Evolutionary conservation across 371 early-diverging fungal species (phyloP), one percentile per base, ranked within the genome.

Genomic region (Haplosporangium sp.): DNA sequence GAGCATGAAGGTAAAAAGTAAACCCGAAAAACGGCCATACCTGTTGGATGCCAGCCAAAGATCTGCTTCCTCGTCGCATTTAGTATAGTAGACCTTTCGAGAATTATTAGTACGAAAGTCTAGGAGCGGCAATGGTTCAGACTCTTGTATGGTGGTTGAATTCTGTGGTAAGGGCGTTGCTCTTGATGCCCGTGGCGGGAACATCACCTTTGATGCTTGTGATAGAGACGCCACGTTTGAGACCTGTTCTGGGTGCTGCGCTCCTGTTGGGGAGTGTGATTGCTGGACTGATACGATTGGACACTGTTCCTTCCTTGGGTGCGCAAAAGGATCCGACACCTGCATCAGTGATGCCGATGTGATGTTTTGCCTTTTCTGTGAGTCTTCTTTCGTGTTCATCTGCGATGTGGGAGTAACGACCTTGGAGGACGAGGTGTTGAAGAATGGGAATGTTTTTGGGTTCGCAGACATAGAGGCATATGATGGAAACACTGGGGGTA

Each of bases 91-190:
- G 20, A 77, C 72, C 20, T 71, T 61, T 23, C 77, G 58, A 6
- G 77, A 67, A 21, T 47, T 57, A 6, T 71, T 67, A 0, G 77
- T 77, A 40, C 67, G 66, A 43, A 63, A 77, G 40, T 77, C 71
- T 16, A 77, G 43, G 48, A 59, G 64, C 8, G 77, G 77, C 10
- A 71, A 46, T 1, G 47, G 40, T 12, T 56, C 65, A 8, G 63
- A 54, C 14, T 37, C 29, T 29, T 29, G 20, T 8, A 6, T 18
- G 4, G 43, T 41, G 10, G 23, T 18, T 21, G 23, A 21, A 50
- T n/a, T 18, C 13, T 36, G 6, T 11, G 58, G 43, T 6, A 45
- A 45, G 23, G 60, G 36, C 50, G 50, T 18, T 7, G 18, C 18
- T 46, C 46, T 46, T 11, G 46, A 46, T 29, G 29, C 4, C 29